phyloP scores from a whole-genome alignment of 2,329 filamentous ascomycete species.

The Stagonosporopsis chrysanthemi region DNA sequence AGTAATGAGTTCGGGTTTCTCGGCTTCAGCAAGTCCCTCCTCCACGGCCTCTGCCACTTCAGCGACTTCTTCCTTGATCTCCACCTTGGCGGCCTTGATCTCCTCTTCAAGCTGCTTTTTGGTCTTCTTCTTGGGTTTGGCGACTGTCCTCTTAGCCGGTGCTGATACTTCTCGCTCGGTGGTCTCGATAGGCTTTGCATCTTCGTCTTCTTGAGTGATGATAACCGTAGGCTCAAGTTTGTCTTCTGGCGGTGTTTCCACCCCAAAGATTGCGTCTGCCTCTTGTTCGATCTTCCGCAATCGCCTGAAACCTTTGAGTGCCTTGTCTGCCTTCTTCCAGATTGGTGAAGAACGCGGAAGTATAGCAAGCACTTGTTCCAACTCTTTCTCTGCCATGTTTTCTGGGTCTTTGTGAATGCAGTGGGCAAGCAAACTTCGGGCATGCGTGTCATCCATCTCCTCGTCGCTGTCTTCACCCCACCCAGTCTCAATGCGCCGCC shows the following conservation, averaged over 20 bases:
- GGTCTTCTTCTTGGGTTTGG: conserved; percentile 74
- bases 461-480: conserved; percentile 59
- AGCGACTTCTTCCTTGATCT: conserved; percentile 60
- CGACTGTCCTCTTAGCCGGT: conserved; percentile 49
- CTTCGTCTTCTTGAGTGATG: conserved; percentile 55
- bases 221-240: conserved; percentile 47
- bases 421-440: conserved; percentile 57
- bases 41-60: conserved; percentile 44
- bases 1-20: conserved; percentile 32
- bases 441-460: conserved; percentile 56
- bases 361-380: conserved; percentile 64
- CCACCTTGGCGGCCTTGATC: conserved; percentile 46
- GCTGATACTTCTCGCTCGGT: conserved; percentile 39
- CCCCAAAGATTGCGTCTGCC: conserved; percentile 72
- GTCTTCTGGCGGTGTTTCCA: conserved; percentile 57
- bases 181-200: conserved; percentile 47
- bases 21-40: conserved; percentile 40
- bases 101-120: conserved; percentile 77
- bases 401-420: conserved; percentile 69
- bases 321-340: conserved; percentile 75
- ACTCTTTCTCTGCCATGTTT: conserved; percentile 69
- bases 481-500: conserved; percentile 54
- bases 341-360: conserved; percentile 68
- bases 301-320: conserved; percentile 61
- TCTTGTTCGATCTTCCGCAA: conserved; percentile 83